These are phyloP conservation scores for Penicillium sp. DNA, from an alignment of 2,329 filamentous ascomycete species.

Conservation along the genomic window DNA sequence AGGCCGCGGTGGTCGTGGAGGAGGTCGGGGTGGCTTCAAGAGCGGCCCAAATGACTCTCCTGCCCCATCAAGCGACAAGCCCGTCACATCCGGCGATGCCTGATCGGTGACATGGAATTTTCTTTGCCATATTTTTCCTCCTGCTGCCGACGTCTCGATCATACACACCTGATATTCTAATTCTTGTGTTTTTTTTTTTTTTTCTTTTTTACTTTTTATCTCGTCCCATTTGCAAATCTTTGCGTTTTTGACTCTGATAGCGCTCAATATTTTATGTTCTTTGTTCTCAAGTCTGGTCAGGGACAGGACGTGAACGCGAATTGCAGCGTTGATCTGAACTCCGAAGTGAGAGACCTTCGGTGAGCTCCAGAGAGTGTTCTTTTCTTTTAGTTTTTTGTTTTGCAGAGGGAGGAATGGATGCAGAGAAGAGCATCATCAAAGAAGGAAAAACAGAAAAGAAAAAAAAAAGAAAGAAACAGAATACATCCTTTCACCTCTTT, in stretches of 20 bases:
- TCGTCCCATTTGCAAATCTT: slow-evolving; percentile 18
- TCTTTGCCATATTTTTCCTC: slow-evolving; percentile 12
- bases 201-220: slow-evolving; percentile 6
- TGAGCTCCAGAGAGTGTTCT: slow-evolving; percentile 3
- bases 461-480: slow-evolving; percentile 11
- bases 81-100: slow-evolving; percentile 28
- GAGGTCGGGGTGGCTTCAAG: slow-evolving; percentile 49
- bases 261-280: neutral
- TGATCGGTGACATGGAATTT: slow-evolving; percentile 17
- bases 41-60: slow-evolving; percentile 39
- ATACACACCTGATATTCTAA: slow-evolving; percentile 21
- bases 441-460: slow-evolving; percentile 10
- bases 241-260: slow-evolving; percentile 12
- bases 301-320: neutral
- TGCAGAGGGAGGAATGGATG: slow-evolving; percentile 8
- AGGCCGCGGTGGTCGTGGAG: slow-evolving; percentile 50
- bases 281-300: neutral
- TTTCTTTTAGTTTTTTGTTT: slow-evolving; percentile 1
- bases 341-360: neutral
- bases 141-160: slow-evolving; percentile 12
- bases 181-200: slow-evolving; percentile 20
- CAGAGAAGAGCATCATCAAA: slow-evolving; percentile 8
- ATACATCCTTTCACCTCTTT: slow-evolving; percentile 6
- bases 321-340: neutral
- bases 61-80: slow-evolving; percentile 30